Conservation (phyloP, 495 filamentous ascomycete species). For the Clohesyomyces aquaticus region DNA sequence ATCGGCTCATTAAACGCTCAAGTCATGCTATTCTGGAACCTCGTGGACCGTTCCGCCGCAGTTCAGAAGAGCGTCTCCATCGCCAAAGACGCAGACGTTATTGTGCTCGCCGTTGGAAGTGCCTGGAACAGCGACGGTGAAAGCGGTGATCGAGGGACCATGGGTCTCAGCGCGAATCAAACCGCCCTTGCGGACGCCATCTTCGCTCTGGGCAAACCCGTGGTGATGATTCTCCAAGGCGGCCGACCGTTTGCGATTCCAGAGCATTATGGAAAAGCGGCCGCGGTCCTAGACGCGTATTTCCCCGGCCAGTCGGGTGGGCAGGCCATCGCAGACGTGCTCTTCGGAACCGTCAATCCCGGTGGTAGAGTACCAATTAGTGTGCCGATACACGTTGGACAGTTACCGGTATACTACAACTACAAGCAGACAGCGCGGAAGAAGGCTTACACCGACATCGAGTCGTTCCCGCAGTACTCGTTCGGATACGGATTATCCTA, state of each 20-base stretch:
- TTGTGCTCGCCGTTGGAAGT: constrained; percentile 51
- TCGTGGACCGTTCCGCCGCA: constrained; percentile 46
- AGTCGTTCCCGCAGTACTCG: constrained; percentile 43
- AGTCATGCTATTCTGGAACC: constrained; percentile 53
- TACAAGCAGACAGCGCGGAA: constrained; percentile 43
- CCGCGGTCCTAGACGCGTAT: constrained; percentile 47
- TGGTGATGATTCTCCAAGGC: constrained; percentile 51
- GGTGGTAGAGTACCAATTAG: constrained; percentile 51
- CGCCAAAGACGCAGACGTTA: constrained; percentile 47
- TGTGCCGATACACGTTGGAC: constrained; percentile 47
- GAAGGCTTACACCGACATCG: constrained; percentile 42
- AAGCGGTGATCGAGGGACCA: constrained; percentile 49
- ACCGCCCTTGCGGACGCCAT: constrained; percentile 46
- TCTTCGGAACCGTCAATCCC: constrained; percentile 53
- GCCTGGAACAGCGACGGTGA: constrained; percentile 55
- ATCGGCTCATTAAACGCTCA: constrained; percentile 52
- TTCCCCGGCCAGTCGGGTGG: constrained; percentile 54
- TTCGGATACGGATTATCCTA: constrained; percentile 52
- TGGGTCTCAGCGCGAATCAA: constrained; percentile 35
- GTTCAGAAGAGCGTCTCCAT: constrained; percentile 43
- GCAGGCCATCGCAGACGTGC: constrained; percentile 53
- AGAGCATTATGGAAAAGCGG: constrained; percentile 47
- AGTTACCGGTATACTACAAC: constrained; percentile 50
- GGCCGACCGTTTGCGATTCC: constrained; percentile 52
- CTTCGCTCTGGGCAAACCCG: constrained; percentile 49